Base-by-base conservation (phyloP, 306 rosid species). In the Elaeagnus macrophylla region DNA sequence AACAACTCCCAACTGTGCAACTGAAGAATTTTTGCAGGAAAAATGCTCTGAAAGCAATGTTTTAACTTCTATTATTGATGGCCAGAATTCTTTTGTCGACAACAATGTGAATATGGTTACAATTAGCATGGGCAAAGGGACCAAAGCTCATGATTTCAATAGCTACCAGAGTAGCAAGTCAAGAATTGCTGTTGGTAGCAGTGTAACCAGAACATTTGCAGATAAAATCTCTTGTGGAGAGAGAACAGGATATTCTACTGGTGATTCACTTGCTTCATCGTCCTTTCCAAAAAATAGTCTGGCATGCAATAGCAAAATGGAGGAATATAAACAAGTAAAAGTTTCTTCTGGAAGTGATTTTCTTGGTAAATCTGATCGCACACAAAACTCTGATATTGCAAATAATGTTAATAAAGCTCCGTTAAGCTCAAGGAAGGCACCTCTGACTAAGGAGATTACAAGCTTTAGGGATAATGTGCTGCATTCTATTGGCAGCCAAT, bases 391-490 rank as follows among this genome's bases (percentile, higher is more conserved):
- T 54, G 65, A 67, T 50, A 50, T 38, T 57, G 68, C 64, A 50
- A 59, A 59, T 56, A 66, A 59, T 32, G 76, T 50, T 60, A 68
- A 76, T 48, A 51, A 32, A 10, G 52, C 69, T 13, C 62, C 57
- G 40, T 37, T 51, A 51, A 59, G 74, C 75, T 68, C 64, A 68
- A 54, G 71, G 42, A 66, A 71, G 57, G 72, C 49, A 12, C 50
- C 74, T 47, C 36, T 61, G 53, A 57, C 67, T 43, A 77, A 73
- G 51, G 68, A 56, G 66, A 70, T 67, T 67, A 75, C 64, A 56
- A 57, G 60, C n/a, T 65, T 61, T 56, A 70, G 74, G 65, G 76
- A 59, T 39, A 56, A 67, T 76, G 58, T 35, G 51, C 69, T 48
- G 50, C 72, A 51, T 61, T 43, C 52, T 69, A 70, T 68, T 58